These are phyloP conservation scores for Jacaranda copaia DNA, from an alignment of 257 asterid species.

Conservation along the genomic window DNA sequence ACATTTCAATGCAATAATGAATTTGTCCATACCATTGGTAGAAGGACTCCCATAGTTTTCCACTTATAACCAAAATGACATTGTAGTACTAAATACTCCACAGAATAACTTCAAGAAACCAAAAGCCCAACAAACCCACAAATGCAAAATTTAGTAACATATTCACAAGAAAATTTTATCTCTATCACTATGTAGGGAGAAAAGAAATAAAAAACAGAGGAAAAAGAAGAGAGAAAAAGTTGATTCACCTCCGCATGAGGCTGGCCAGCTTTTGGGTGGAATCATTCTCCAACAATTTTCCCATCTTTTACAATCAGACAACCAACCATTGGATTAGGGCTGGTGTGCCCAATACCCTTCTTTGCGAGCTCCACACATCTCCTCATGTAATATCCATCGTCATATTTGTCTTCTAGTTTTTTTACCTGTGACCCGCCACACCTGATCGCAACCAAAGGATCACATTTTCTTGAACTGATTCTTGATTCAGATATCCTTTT, in stretches of 20 bases:
- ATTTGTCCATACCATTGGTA: no score
- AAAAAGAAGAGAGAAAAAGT: background rate
- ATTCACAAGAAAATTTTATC: background rate
- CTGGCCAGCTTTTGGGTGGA: constrained; percentile 97
- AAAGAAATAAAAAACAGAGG: background rate
- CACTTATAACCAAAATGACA: no score
- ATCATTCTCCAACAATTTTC: constrained; percentile 86
- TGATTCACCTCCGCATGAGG: constrained; percentile 93
- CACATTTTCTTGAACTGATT: constrained; percentile 40
- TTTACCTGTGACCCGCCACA: constrained; percentile 42
- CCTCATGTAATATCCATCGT: constrained; percentile 79
- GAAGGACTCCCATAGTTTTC: no score
- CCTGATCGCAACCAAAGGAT: constrained; percentile 43
- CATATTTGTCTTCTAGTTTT: constrained; percentile 38
- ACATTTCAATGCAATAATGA: no score
- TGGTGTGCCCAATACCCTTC: constrained; percentile 79
- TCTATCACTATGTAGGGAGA: background rate
- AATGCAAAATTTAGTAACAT: no score
- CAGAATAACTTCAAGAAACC: no score
- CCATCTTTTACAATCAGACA: constrained; percentile 90
- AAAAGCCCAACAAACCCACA: no score
- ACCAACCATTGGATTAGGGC: constrained; percentile 98
- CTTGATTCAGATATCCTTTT: constrained; percentile 49
- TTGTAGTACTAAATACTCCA: no score
- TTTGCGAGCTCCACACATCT: constrained; percentile 87